These are phyloP conservation scores for Ustilago nuda DNA, from an alignment of 1,284 basidiomycete species.

Conservation along the genomic window DNA sequence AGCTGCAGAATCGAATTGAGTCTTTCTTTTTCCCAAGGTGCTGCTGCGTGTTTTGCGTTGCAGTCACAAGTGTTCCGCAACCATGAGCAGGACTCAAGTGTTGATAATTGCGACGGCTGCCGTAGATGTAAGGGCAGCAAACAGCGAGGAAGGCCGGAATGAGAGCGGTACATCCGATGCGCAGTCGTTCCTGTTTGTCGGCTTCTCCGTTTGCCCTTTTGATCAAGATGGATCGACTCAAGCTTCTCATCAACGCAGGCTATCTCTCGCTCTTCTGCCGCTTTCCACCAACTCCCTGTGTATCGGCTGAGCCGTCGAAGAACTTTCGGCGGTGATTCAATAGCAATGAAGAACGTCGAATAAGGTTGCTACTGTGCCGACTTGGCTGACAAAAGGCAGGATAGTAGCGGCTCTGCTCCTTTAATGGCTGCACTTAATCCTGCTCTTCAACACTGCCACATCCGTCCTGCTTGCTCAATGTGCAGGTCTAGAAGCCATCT, in stretches of 20 bases:
- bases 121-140: too few species aligned
- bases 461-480: not conserved
- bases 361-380: not conserved
- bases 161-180: conserved; percentile 1
- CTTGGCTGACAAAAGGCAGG: not conserved
- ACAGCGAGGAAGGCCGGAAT: not conserved
- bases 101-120: too few species aligned
- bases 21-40: conserved; percentile 10
- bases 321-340: not conserved
- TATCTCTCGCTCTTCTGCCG: not conserved
- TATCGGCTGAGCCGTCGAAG: not conserved
- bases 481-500: conserved; percentile 1
- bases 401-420: not conserved
- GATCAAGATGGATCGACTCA: not conserved
- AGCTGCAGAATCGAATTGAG: conserved; percentile 7
- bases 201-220: not conserved
- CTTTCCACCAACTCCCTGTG: not conserved
- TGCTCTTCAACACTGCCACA: not conserved
- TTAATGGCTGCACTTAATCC: not conserved
- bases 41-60: not conserved
- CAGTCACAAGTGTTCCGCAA: not conserved
- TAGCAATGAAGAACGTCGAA: not conserved
- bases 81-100: too few species aligned
- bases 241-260: not conserved
- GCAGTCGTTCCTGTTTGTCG: not conserved